These are phyloP conservation scores for Saussurea involucrata DNA, from an alignment of 129 eudicot species.

Conservation along the genomic window DNA sequence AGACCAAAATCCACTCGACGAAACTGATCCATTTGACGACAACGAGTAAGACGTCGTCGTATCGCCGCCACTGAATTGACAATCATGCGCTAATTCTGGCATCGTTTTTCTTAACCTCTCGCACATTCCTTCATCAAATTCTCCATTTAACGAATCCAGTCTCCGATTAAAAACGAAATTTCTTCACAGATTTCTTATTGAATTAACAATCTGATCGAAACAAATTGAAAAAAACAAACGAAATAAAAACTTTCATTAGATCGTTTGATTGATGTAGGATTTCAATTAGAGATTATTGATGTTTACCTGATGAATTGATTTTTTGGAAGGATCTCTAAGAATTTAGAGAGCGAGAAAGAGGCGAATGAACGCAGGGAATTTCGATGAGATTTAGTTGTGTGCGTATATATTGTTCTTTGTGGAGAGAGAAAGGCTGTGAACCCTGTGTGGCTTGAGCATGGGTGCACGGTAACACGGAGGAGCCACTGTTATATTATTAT, in stretches of 20 bases:
- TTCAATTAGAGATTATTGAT: slow-evolving; percentile 13
- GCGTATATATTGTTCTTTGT: slow-evolving; percentile 20
- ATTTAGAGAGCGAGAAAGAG: slow-evolving; percentile 30
- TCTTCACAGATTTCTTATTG: slow-evolving; percentile 18
- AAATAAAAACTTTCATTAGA: slow-evolving; percentile 5
- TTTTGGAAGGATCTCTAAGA: slow-evolving; percentile 27
- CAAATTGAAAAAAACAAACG: neutral
- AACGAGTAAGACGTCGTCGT: slow-evolving; percentile 40
- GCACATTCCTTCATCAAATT: slow-evolving; percentile 24
- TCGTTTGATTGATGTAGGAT: neutral
- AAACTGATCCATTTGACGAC: slow-evolving; percentile 46
- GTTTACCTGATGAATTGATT: slow-evolving; percentile 23
- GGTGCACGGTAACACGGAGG: slow-evolving; percentile 34
- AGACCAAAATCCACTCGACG: slow-evolving; percentile 79
- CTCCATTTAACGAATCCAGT: slow-evolving; percentile 15
- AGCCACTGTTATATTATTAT: slow-evolving; percentile 20
- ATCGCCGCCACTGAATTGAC: slow-evolving; percentile 36
- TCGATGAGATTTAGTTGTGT: slow-evolving; percentile 44
- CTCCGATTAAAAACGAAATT: slow-evolving; percentile 11
- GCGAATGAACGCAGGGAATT: slow-evolving; percentile 34
- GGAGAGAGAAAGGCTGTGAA: slow-evolving; percentile 20
- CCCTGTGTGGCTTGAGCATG: slow-evolving; percentile 32
- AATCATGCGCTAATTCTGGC: slow-evolving; percentile 69
- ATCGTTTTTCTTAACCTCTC: slow-evolving; percentile 36
- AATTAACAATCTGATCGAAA: slow-evolving; percentile 29